Evolutionary conservation across 306 rosid genomes (phyloP).

Genomic region (Vigna trinervia): DNA sequence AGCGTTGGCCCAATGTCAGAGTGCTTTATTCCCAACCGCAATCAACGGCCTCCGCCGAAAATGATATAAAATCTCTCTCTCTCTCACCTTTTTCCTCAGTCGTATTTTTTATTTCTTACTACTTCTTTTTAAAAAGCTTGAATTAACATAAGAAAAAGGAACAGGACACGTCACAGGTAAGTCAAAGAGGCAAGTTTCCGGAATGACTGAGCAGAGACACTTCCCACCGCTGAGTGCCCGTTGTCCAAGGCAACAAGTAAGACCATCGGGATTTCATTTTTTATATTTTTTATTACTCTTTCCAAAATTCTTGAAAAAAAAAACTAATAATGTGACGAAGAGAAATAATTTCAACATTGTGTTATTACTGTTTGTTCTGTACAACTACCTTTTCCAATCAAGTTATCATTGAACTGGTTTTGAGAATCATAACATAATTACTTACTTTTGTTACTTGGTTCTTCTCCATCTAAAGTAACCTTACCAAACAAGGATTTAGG

Average conservation of each 20-base stretch:
- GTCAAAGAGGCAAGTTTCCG: conserved; percentile 67
- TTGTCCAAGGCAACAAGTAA: neutral
- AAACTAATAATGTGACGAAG: too few relatives aligned
- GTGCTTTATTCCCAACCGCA: conserved; percentile 97
- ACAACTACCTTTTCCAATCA: neutral
- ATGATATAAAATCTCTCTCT: conserved; percentile 21
- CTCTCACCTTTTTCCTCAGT: neutral
- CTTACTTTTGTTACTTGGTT: neutral
- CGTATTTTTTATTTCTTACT: neutral
- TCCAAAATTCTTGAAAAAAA: too few relatives aligned
- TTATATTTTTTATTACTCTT: too few relatives aligned
- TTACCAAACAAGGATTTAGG: neutral
- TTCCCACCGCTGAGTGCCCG: conserved; percentile 32
- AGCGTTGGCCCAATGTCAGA: conserved; percentile 58
- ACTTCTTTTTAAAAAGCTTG: conserved; percentile 38
- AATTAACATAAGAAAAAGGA: neutral
- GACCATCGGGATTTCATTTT: too few relatives aligned
- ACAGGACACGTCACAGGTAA: conserved; percentile 49
- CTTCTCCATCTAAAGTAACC: too few relatives aligned
- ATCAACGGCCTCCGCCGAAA: conserved; percentile 91
- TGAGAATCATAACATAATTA: neutral
- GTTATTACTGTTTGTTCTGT: neutral
- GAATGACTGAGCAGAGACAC: conserved; percentile 48
- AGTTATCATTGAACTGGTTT: neutral
- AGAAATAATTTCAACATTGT: neutral